A percentile compares a stretch with the other conserved stretches of the same genome.
Evolutionary conservation across 768 basidiomycete species (phyloP).

Genomic region (Podaxis mareebaensis): DNA sequence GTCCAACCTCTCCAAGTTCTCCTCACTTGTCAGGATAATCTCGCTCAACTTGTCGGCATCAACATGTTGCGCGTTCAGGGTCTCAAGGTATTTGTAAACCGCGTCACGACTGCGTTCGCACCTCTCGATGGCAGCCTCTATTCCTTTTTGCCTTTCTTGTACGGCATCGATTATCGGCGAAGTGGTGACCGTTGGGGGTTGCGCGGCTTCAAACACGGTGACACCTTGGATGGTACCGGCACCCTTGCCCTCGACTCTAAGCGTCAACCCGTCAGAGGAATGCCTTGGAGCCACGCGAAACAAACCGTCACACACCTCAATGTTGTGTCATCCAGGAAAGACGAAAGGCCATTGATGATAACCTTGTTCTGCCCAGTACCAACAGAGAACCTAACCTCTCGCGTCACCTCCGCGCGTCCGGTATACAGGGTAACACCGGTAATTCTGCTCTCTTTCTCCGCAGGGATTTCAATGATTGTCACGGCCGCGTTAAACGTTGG

Average conservation of each 20-base stretch:
- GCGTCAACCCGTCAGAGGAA: constrained; percentile 5
- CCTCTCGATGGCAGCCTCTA: constrained; percentile 30
- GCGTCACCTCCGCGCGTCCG: constrained; percentile 37
- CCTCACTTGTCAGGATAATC: constrained; percentile 28
- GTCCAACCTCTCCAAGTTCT: constrained; percentile 26
- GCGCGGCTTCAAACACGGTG: constrained; percentile 25
- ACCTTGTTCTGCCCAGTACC: constrained; percentile 41
- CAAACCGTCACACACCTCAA: constrained; percentile 30
- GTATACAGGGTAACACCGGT: constrained; percentile 35
- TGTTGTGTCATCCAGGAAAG: constrained; percentile 35
- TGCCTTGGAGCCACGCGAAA: not conserved
- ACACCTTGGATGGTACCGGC: constrained; percentile 48
- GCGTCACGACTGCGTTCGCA: constrained; percentile 27
- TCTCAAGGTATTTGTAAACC: constrained; percentile 34
- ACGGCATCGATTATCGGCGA: constrained; percentile 30
- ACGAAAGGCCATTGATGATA: constrained; percentile 36
- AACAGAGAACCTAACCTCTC: constrained; percentile 33
- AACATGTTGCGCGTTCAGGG: constrained; percentile 31
- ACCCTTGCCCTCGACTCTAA: constrained; percentile 45
- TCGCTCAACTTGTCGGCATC: constrained; percentile 26
- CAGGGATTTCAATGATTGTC: constrained; percentile 25
- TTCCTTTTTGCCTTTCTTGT: constrained; percentile 22
- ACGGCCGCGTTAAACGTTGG: constrained; percentile 16
- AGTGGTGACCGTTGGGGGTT: constrained; percentile 20
- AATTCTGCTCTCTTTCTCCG: constrained; percentile 33